Conservation (phyloP, 306 rosid genomes). For the Trifolium repens region DNA sequence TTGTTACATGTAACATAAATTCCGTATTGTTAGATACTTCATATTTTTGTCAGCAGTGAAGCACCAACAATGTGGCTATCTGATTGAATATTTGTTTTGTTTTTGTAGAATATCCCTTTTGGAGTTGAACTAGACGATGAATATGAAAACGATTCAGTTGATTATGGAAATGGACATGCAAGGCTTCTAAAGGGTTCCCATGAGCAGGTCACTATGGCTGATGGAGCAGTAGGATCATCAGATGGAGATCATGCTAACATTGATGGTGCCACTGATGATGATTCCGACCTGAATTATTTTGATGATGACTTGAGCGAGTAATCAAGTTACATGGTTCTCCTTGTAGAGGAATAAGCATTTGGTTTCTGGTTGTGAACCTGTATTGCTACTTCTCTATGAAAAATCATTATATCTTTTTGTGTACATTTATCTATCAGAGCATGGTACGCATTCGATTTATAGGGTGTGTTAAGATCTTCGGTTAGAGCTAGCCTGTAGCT, state of each 20-base stretch:
- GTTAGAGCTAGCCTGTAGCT: conserved; percentile 9
- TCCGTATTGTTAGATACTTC: neutral
- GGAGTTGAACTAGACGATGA: conserved; percentile 68
- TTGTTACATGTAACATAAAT: conserved; percentile 10
- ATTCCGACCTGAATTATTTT: conserved; percentile 76
- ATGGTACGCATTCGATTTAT: neutral
- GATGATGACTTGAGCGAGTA: conserved; percentile 73
- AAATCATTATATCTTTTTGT: neutral
- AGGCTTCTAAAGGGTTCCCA: conserved; percentile 60
- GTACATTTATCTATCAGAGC: conserved; percentile 4
- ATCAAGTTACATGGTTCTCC: conserved; percentile 34
- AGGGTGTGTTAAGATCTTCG: neutral
- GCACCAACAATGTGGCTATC: neutral
- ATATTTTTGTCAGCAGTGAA: conserved; percentile 9
- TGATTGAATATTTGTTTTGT: conserved; percentile 36
- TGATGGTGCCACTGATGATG: conserved; percentile 65
- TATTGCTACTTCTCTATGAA: conserved; percentile 34
- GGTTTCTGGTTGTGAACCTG: neutral
- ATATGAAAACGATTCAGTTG: conserved; percentile 70
- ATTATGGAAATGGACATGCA: conserved; percentile 62
- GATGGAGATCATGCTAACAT: conserved; percentile 54
- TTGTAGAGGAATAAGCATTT: conserved; percentile 27
- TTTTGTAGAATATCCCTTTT: conserved; percentile 59
- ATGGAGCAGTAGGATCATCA: conserved; percentile 51
- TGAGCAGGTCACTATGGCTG: conserved; percentile 58